Conservation (phyloP, 2,329 filamentous ascomycete genomes). For the Fusarium redolens region DNA sequence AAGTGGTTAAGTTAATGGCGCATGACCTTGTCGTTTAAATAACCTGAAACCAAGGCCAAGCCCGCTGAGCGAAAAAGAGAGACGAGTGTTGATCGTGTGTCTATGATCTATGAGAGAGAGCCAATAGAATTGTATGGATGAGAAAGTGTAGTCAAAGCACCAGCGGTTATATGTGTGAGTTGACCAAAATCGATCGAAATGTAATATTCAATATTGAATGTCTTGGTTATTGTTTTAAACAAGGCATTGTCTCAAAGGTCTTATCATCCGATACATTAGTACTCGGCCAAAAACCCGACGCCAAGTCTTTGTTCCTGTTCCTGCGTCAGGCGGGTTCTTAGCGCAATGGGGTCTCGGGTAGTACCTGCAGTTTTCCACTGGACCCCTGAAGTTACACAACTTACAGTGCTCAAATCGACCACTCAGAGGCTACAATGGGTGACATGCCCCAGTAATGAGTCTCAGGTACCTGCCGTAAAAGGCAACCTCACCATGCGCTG, state of each 20-base stretch:
- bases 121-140: background rate
- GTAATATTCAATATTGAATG: background rate
- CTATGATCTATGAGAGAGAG: background rate
- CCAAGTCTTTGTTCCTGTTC: slow-evolving; percentile 38
- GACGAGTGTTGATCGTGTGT: slow-evolving; percentile 7
- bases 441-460: slow-evolving; percentile 13
- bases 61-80: slow-evolving; percentile 1
- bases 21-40: slow-evolving; percentile 31
- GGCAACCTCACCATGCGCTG: slow-evolving; percentile 7
- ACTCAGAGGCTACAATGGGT: slow-evolving; percentile 14
- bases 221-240: background rate
- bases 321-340: slow-evolving; percentile 40
- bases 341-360: slow-evolving; percentile 36
- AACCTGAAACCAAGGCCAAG: slow-evolving; percentile 36
- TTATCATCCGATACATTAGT: background rate
- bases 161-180: background rate
- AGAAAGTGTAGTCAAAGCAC: background rate
- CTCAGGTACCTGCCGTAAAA: slow-evolving; percentile 28
- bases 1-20: slow-evolving; percentile 21
- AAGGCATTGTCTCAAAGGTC: background rate
- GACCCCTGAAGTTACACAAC: slow-evolving; percentile 17
- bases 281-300: background rate
- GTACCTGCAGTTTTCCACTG: slow-evolving; percentile 22
- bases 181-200: background rate
- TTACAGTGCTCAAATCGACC: background rate